Percentiles rank a stretch among this genome's conserved stretches.
phyloP scores from a whole-genome alignment of 208 protist species.

The Blastocrithidia nonstop region DNA sequence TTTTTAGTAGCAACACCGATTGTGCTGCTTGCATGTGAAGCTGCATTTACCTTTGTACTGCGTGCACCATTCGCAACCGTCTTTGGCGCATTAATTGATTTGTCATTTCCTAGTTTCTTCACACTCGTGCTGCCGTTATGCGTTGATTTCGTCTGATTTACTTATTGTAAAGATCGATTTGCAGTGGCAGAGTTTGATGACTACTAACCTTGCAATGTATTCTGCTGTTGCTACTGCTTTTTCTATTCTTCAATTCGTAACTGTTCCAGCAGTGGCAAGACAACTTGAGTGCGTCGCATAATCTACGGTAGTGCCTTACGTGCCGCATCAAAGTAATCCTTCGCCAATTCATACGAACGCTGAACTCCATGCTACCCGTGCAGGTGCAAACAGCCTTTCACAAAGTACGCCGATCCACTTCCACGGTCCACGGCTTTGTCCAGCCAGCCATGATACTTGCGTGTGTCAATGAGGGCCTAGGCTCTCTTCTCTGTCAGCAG shows the following conservation, averaged over 20 bases:
- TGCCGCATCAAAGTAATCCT: slow-evolving; percentile 56
- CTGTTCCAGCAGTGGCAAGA: slow-evolving; percentile 45
- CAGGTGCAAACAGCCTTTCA: slow-evolving; percentile 71
- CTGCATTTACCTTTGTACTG: background rate
- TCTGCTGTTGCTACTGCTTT: slow-evolving; percentile 1
- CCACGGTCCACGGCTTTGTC: slow-evolving; percentile 69
- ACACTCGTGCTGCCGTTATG: too few species aligned
- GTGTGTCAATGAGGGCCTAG: slow-evolving; percentile 36
- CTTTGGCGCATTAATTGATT: background rate
- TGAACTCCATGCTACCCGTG: slow-evolving; percentile 64
- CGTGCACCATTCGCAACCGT: background rate
- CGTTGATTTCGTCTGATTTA: too few species aligned
- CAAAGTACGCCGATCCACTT: slow-evolving; percentile 75
- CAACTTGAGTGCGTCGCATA: slow-evolving; percentile 33
- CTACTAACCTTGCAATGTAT: background rate
- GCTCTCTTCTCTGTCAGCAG: slow-evolving; percentile 57
- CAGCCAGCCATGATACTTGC: slow-evolving; percentile 76
- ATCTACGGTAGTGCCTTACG: slow-evolving; percentile 44
- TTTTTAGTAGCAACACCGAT: too few species aligned
- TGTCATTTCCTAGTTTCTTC: too few species aligned
- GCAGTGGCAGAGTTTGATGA: too few species aligned
- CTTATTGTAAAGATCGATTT: too few species aligned
- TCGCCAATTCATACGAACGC: slow-evolving; percentile 56
- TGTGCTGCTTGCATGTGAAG: too few species aligned
- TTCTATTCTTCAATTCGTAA: slow-evolving; percentile 40